A percentile compares a stretch with the other conserved stretches of the same genome.
Evolutionary conservation across 257 asterid species (phyloP).

Genomic region (Solanum pimpinellifolium): DNA sequence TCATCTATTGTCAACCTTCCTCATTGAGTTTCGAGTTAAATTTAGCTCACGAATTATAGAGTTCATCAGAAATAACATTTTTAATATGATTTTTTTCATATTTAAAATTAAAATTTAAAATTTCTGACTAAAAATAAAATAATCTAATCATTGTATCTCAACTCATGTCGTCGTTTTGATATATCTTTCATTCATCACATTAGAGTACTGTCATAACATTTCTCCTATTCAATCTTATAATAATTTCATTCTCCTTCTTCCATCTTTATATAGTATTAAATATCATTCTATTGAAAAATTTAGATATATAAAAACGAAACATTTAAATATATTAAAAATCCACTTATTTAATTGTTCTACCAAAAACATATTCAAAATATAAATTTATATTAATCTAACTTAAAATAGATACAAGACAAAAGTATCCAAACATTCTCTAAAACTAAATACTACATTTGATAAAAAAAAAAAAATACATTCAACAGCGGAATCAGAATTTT

Average conservation of each 20-base stretch:
- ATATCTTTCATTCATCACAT: not conserved
- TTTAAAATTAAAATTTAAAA: rapidly evolving
- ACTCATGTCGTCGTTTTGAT: no score
- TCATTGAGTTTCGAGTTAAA: no score
- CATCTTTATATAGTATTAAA: not conserved
- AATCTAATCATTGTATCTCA: rapidly evolving
- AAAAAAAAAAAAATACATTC: no score
- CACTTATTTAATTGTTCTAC: no score
- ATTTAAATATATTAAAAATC: not conserved
- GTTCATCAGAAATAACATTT: rapidly evolving
- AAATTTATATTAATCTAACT: not conserved
- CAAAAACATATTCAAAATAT: no score
- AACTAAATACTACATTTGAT: not conserved
- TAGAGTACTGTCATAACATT: not conserved
- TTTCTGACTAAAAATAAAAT: rapidly evolving
- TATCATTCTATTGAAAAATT: not conserved
- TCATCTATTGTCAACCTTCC: rapidly evolving
- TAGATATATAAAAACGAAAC: not conserved
- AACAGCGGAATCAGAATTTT: no score
- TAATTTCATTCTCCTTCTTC: not conserved
- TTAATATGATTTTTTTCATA: rapidly evolving
- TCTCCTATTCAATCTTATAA: not conserved
- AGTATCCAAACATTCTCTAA: no score
- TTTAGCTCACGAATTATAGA: rapidly evolving
- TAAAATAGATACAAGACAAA: rapidly evolving